Conservation (phyloP, 2,329 filamentous ascomycete species). For the Botrytis byssoidea region DNA sequence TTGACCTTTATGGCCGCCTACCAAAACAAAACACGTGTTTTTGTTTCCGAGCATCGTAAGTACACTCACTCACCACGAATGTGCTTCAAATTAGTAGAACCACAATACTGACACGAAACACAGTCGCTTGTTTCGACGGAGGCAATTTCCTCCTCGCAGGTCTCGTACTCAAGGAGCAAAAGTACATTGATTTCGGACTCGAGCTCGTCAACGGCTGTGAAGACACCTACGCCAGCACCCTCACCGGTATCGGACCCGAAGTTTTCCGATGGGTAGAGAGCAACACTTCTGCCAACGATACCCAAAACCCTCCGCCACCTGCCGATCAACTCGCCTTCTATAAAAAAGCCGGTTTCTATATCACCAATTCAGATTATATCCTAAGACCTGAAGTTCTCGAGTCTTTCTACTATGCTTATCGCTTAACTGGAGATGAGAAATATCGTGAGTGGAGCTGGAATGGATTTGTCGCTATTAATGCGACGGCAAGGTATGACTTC, state of each 20-base stretch:
- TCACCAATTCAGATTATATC: conserved; percentile 59
- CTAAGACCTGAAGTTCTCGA: conserved; percentile 81
- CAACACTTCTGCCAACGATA: conserved; percentile 40
- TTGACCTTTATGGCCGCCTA: conserved; percentile 69
- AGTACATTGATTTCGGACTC: conserved; percentile 74
- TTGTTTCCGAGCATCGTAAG: conserved; percentile 47
- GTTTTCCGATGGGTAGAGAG: conserved; percentile 56
- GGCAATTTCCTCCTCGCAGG: conserved; percentile 85
- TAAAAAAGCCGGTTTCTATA: conserved; percentile 68
- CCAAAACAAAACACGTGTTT: conserved; percentile 45
- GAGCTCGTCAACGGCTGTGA: conserved; percentile 70
- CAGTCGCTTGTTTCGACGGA: conserved; percentile 77
- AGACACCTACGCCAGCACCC: conserved; percentile 66
- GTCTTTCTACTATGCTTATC: conserved; percentile 83
- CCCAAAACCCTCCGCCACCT: conserved; percentile 45
- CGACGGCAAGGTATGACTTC: conserved; percentile 45
- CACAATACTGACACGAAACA: background rate
- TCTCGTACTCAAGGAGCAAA: conserved; percentile 60
- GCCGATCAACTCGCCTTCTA: conserved; percentile 58
- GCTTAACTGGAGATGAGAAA: conserved; percentile 69
- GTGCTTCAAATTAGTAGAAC: background rate
- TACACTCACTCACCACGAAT: background rate
- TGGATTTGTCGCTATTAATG: conserved; percentile 67
- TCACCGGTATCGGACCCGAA: conserved; percentile 76
- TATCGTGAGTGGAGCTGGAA: conserved; percentile 87